phyloP scores from a whole-genome alignment of 2,329 filamentous ascomycete species.

The Penicillium thymicola region DNA sequence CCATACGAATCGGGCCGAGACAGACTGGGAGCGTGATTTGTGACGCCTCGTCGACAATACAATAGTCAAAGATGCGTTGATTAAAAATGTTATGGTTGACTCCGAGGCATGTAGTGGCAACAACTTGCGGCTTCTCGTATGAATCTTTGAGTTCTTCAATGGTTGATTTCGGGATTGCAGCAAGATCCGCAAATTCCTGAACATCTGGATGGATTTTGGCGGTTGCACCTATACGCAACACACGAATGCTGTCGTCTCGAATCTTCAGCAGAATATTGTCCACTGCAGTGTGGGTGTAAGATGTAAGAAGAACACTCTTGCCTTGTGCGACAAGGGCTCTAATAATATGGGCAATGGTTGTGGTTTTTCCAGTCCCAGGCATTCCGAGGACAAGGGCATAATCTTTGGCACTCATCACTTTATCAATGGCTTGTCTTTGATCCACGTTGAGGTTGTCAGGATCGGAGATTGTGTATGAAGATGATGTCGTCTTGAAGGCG shows the following conservation, averaged over 20 bases:
- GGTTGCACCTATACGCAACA: slow-evolving; percentile 78
- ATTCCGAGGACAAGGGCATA: slow-evolving; percentile 97
- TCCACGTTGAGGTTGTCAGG: slow-evolving; percentile 72
- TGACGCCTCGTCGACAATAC: slow-evolving; percentile 96
- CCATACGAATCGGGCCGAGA: slow-evolving; percentile 88
- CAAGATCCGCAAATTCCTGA: slow-evolving; percentile 76
- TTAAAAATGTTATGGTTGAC: slow-evolving; percentile 87
- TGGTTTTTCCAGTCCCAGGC: slow-evolving; percentile 97
- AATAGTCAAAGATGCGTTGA: slow-evolving; percentile 91
- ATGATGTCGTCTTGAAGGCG: slow-evolving; percentile 65
- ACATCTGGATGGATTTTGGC: slow-evolving; percentile 88
- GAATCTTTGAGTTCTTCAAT: slow-evolving; percentile 80
- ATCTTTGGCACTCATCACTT: slow-evolving; percentile 92
- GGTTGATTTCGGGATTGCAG: slow-evolving; percentile 66
- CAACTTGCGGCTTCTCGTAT: slow-evolving; percentile 82
- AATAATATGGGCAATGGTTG: slow-evolving; percentile 96
- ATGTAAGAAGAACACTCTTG: slow-evolving; percentile 89
- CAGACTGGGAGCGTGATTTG: slow-evolving; percentile 97
- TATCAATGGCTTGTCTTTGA: slow-evolving; percentile 80
- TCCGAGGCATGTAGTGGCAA: slow-evolving; percentile 91
- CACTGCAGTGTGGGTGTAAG: slow-evolving; percentile 95
- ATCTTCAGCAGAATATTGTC: slow-evolving; percentile 97
- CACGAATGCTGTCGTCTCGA: slow-evolving; percentile 69
- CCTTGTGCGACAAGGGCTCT: slow-evolving; percentile 81
- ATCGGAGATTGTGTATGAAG: slow-evolving; percentile 60